Evolutionary conservation across 73 alveolate genomes (phyloP), one percentile per base, ranked within the genome.

Genomic region (Tetrahymena borealis): DNA sequence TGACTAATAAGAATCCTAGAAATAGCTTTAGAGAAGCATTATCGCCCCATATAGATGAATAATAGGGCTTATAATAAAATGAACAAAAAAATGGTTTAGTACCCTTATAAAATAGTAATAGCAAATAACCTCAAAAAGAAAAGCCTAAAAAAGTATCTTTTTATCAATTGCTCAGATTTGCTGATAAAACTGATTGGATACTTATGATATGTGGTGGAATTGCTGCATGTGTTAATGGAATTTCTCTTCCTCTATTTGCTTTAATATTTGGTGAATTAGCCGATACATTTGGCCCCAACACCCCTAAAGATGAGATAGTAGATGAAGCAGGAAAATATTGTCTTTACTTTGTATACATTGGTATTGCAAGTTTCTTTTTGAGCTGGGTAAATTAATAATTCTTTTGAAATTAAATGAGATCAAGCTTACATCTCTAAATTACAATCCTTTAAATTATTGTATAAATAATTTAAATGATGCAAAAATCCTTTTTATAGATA

Each of bases 241-340:
- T 92, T 24, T 40, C 96, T 32, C 90, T 91, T 92, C 98, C 98
- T 38, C 42, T 94, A 7, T 90, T 96, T 38, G 41, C 98, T 31
- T 37, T 96, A 11, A 78, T 95, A 28, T 78, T 96, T 39, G 97
- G 97, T 7, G 94, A 95, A 5, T 38, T 96, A 94, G 90, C 96
- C 0, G 96, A 95, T 78, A 39, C 97, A 7, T 96, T 96, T 78
- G 94, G 92, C 33, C 96, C 96, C 24, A 31, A 85, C 3, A 79
- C 91, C 13, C 13, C 94, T 11, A 92, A 77, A 15, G 98, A 94
- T 36, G 96, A 95, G 8, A 40, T 90, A 41, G 92, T 90, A 39
- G 38, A 38, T 24, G 31, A 91, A 78, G 96, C 94, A 28, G 94
- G 79, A 3, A 85, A 33, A 31, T 15, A 38, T 18, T 93, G 78